Evolutionary conservation across 139 green algal species (phyloP).

Genomic region (Trebouxia sp.): DNA sequence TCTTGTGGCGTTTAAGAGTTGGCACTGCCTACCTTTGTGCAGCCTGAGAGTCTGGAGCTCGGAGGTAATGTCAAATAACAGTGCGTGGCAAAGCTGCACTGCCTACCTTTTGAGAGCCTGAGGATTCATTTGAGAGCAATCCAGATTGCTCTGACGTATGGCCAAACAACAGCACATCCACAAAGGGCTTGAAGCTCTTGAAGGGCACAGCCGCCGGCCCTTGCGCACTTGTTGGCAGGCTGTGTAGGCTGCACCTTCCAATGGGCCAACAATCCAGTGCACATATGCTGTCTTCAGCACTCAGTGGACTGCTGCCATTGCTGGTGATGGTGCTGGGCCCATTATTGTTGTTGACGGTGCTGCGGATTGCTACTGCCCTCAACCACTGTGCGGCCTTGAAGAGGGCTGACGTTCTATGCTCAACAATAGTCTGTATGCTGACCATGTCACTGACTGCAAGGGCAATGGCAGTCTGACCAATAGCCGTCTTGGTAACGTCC

Average conservation of each 20-base stretch:
- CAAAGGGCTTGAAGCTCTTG: background rate
- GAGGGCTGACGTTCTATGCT: background rate
- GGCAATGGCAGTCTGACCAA: background rate
- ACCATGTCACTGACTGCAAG: background rate
- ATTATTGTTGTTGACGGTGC: background rate
- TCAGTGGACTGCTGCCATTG: background rate
- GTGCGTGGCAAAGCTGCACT: too few species aligned
- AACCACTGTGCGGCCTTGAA: background rate
- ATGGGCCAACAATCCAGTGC: background rate
- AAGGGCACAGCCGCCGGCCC: background rate
- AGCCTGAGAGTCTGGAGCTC: too few species aligned
- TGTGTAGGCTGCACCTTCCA: background rate
- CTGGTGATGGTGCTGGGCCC: background rate
- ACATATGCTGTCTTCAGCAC: background rate
- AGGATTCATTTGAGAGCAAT: background rate
- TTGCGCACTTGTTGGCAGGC: background rate
- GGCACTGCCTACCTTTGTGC: too few species aligned
- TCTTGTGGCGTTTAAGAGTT: too few species aligned
- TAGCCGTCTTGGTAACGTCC: background rate
- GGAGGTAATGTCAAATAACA: too few species aligned
- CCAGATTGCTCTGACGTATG: background rate
- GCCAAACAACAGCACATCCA: background rate
- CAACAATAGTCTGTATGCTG: conserved; percentile 7
- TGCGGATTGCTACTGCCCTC: background rate
- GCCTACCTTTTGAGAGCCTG: background rate